These are phyloP conservation scores for Phytophthora gonapodyides DNA, from an alignment of 352 stramenopile genomes.

Conservation along the genomic window DNA sequence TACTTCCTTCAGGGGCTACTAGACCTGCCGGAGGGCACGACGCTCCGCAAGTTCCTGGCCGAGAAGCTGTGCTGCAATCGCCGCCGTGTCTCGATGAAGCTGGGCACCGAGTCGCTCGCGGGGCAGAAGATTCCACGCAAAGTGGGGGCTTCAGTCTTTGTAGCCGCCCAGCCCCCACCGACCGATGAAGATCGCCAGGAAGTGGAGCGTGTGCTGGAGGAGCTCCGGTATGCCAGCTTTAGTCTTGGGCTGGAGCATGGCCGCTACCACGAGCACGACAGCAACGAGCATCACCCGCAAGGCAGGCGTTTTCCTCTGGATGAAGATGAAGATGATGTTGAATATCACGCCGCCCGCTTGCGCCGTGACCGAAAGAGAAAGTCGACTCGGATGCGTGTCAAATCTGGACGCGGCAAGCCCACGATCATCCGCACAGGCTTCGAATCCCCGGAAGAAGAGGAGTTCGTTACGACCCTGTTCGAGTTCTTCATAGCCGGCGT, in stretches of 20 bases:
- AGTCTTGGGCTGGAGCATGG: constrained; percentile 15
- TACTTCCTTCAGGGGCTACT: constrained; percentile 67
- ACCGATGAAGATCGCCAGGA: constrained; percentile 38
- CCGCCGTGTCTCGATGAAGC: constrained; percentile 72
- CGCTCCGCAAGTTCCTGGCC: constrained; percentile 71
- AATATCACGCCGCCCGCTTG: neutral
- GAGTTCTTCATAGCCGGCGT: constrained; percentile 69
- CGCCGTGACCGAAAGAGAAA: constrained; percentile 22
- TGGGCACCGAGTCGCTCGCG: constrained; percentile 66
- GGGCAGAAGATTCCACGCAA: constrained; percentile 66
- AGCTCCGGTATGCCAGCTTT: constrained; percentile 50
- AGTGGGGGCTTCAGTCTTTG: constrained; percentile 68
- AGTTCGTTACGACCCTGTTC: constrained; percentile 58
- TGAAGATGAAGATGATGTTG: neutral
- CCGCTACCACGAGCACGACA: constrained; percentile 15
- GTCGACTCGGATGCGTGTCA: constrained; percentile 1
- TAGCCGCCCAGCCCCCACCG: constrained; percentile 42
- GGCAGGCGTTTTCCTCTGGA: neutral
- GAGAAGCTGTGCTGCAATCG: constrained; percentile 70
- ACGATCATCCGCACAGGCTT: constrained; percentile 82
- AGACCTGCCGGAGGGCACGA: constrained; percentile 56
- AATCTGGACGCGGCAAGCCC: constrained; percentile 45
- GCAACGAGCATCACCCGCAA: neutral
- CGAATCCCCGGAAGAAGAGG: constrained; percentile 64
- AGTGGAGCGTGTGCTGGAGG: constrained; percentile 39